phyloP scores from a whole-genome alignment of 148 eudicot species.

The Tetragonia tetragonoides region DNA sequence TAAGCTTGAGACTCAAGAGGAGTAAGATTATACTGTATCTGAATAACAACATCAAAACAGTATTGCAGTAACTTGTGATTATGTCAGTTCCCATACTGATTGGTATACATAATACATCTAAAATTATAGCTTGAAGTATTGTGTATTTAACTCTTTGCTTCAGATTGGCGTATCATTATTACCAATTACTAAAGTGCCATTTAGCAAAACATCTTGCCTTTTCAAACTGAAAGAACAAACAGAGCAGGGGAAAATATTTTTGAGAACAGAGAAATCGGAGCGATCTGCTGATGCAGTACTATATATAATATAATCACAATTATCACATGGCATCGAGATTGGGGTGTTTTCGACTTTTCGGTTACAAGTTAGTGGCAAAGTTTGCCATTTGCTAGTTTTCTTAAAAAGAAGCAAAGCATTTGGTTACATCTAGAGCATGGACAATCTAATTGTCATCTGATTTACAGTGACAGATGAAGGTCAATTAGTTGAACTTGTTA shows the following conservation, averaged over 20 bases:
- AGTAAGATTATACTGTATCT: too few relatives aligned
- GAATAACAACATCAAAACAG: too few relatives aligned
- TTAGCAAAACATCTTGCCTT: neutral
- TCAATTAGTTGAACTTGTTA: neutral
- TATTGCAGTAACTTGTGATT: neutral
- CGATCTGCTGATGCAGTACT: conserved; percentile 6
- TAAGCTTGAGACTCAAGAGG: too few relatives aligned
- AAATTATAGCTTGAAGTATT: too few relatives aligned
- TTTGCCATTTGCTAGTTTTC: neutral
- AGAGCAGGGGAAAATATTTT: neutral
- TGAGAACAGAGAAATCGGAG: neutral
- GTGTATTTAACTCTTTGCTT: neutral
- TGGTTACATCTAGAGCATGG: conserved; percentile 4
- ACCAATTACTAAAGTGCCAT: neutral
- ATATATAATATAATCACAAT: conserved; percentile 1
- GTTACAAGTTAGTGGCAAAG: conserved; percentile 11
- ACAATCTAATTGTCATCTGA: conserved; percentile 3
- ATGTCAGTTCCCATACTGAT: too few relatives aligned
- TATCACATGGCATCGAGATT: neutral
- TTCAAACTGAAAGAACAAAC: neutral
- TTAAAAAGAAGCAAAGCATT: neutral
- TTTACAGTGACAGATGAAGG: neutral
- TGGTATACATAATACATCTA: too few relatives aligned
- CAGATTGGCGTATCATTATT: too few relatives aligned
- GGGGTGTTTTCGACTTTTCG: neutral